Base-by-base conservation (phyloP, 2,329 filamentous ascomycete genomes). In the Incumbomyces delicatus region DNA sequence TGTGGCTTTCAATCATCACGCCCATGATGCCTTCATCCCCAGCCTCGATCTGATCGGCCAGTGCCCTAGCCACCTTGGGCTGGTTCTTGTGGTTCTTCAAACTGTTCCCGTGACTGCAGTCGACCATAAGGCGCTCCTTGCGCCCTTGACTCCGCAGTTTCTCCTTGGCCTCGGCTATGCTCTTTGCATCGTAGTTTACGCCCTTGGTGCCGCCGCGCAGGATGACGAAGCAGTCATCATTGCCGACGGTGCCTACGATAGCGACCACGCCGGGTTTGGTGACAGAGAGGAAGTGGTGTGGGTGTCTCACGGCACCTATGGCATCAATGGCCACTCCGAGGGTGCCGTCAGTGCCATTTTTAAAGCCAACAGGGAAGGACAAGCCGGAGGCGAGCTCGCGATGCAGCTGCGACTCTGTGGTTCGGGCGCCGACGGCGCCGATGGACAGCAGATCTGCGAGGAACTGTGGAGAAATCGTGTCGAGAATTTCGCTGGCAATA, bases 1-100 rank as follows among this genome's bases (percentile, higher is more conserved):
- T 90, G 70, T 96, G 90, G 62, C 87, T 95, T 74, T 98, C 90
- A 59, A 98, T 94, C 90, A 98, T 98, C 62, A 96, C 87, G 64
- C 89, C 92, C 55, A 96, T 78, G 59, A 98, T 94, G 54, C 80
- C 83, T 49, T 79, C 83, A 72, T 98, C 87, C 50, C 90, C 90
- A 54, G 84, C 81, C 43, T 84, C 81, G 54, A 98, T 75, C 72
- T 98, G 90, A 46, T 94, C 86, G 29, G 77, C 83, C 51, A 98
- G 73, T 44, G 75, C 76, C 64, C 84, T 78, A 54, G 90, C 88
- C 37, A 96, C 90, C 70, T 90, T 84, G 60, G 92, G 92, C 72
- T 98, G 90, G 71, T 98, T 98, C 61, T 85, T 83, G 74, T 96
- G 90, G 73, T 96, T 81, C 74, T 98, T 98, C 68, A 85, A 87